Evolutionary conservation across 2,329 filamentous ascomycete species (phyloP).

Genomic region (Pseudogymnoascus sp.): DNA sequence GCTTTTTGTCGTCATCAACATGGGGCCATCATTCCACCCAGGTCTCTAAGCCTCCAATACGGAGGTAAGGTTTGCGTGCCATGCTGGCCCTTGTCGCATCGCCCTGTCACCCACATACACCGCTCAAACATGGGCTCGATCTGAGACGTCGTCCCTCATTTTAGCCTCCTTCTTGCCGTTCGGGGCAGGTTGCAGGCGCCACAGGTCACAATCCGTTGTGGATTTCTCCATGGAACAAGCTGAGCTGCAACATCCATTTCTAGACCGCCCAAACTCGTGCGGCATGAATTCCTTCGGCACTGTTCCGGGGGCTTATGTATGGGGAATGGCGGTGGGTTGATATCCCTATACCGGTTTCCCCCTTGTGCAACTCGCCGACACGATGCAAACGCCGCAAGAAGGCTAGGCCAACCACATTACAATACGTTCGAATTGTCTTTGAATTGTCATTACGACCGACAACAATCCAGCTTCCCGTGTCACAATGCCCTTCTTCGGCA

Average conservation of each 20-base stretch:
- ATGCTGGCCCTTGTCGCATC: conserved; percentile 2
- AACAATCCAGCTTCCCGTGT: conserved; percentile 6
- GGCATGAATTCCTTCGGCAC: background rate
- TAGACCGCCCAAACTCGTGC: conserved; percentile 2
- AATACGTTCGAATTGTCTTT: background rate
- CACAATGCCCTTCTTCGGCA: conserved; percentile 6
- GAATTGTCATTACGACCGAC: background rate
- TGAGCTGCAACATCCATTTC: background rate
- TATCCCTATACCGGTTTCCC: background rate
- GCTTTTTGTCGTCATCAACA: background rate
- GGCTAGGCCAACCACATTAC: background rate
- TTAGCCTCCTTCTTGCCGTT: conserved; percentile 4
- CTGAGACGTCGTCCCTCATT: conserved; percentile 8
- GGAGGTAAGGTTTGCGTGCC: background rate
- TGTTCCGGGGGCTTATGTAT: background rate
- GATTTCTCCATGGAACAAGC: background rate
- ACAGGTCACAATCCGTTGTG: conserved; percentile 2
- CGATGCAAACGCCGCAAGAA: conserved; percentile 3
- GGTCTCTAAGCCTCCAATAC: background rate
- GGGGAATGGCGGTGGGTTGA: background rate
- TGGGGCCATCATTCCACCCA: background rate
- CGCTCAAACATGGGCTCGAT: conserved; percentile 6
- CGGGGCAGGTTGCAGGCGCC: background rate
- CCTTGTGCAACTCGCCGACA: conserved; percentile 4
- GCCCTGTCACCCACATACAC: conserved; percentile 3